These are phyloP conservation scores for Catenaria anguillulae DNA, from an alignment of 371 early-diverging fungal species.

Conservation along the genomic window DNA sequence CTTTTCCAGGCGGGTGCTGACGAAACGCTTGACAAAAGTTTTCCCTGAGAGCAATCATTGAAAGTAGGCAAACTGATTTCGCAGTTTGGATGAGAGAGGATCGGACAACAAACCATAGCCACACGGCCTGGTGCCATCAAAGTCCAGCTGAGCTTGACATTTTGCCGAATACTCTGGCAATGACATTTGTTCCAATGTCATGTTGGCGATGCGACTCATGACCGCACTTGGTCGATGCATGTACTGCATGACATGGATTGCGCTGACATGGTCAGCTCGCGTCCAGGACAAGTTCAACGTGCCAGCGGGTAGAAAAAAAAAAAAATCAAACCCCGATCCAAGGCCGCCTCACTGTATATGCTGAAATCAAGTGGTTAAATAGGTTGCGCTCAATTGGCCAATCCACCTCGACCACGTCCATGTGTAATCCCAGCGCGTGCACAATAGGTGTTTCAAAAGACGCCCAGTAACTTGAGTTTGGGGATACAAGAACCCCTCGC, in stretches of 20 bases:
- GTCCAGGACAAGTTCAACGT: too few relatives aligned
- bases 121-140: neutral
- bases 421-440: neutral
- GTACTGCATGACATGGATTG: too few relatives aligned
- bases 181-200: too few relatives aligned
- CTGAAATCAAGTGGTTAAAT: neutral
- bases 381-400: neutral
- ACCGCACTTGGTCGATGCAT: too few relatives aligned
- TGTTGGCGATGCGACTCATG: too few relatives aligned
- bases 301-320: neutral
- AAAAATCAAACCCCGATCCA: neutral
- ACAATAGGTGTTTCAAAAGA: neutral
- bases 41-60: too few relatives aligned
- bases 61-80: too few relatives aligned
- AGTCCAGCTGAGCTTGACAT: neutral
- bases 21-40: neutral
- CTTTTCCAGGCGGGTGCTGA: neutral
- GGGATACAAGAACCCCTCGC: neutral
- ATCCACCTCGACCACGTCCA: neutral
- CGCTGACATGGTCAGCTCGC: too few relatives aligned
- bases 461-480: neutral
- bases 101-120: neutral
- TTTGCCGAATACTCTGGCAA: neutral
- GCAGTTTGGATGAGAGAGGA: too few relatives aligned
- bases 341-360: neutral